Base-by-base conservation (phyloP, 1,284 basidiomycete species). In the Rhodofomes roseus region DNA sequence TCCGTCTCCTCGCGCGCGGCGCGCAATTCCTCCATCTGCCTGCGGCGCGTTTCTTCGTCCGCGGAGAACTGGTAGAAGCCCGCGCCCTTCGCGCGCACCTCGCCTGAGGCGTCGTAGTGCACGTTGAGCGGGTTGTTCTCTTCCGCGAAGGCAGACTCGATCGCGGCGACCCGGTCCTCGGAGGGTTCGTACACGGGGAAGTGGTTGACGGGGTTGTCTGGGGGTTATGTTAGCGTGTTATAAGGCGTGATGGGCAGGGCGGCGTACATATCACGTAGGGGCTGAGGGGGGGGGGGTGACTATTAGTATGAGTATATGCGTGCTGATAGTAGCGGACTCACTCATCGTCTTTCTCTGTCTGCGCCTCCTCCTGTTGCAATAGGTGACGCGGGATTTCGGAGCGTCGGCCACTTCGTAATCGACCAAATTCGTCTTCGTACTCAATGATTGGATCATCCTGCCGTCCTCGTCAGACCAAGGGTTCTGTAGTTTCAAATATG, bases 111-210 rank as follows among this genome's bases (percentile, higher is more conserved):
- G 71, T 98, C 92, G 72, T 95, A 98, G 71, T 96, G 93, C 18
- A 83, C 76, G 18, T 84, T 81, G 3, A 92, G 80, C 0, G 90
- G 87, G 58, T 85, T 89, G 56, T 85, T 80, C 20, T 86, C 86
- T 67, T 97, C 95, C 20, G 85, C 81, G 29, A 83, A 80, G 4
- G 87, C 81, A 64, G 91, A 86, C 65, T 88, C 86, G 64, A 96
- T 92, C 59, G 87, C 81, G 5, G 86, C 85, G 34, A 90, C 73
- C 4, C 89, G 86, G 61, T 95, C 93, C 1, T 81, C 83, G n/a
- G 90, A 86, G 5, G 91, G 93, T 67, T 89, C 84, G 68, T 94
- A 97, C 0, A 90, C 85, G 0, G 95, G 95, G 73, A 95, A 98
- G 76, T 83, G 85, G 69, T 84, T 88, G 66, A 81, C 78, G 4